phyloP scores from a whole-genome alignment of 306 rosid species.

The Glycyrrhiza uralensis region DNA sequence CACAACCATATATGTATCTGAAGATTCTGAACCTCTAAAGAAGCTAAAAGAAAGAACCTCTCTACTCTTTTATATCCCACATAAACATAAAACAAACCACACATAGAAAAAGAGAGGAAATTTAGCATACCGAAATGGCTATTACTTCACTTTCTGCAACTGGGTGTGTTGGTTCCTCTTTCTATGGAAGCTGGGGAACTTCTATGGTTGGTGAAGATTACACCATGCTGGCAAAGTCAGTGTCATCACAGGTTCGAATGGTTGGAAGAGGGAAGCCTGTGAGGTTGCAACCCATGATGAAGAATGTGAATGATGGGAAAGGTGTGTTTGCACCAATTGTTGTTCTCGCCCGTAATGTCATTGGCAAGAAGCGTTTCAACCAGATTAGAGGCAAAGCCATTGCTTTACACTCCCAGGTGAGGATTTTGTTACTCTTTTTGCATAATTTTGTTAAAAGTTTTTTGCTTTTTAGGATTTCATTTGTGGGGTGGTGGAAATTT shows the following conservation, averaged over 20 bases:
- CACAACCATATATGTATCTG: background rate
- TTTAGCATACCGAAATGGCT: constrained; percentile 50
- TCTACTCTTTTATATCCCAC: background rate
- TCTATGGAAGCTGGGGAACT: constrained; percentile 78
- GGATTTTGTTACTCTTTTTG: background rate
- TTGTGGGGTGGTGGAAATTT: constrained; percentile 7
- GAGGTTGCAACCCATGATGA: constrained; percentile 80
- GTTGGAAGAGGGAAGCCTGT: constrained; percentile 44
- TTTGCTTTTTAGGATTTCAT: background rate
- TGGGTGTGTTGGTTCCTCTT: constrained; percentile 58
- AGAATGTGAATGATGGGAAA: constrained; percentile 93
- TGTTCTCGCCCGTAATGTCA: constrained; percentile 57
- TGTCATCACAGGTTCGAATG: constrained; percentile 49
- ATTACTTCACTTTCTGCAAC: constrained; percentile 60
- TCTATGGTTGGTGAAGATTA: constrained; percentile 74
- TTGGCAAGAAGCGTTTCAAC: constrained; percentile 93
- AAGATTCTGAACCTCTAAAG: constrained; percentile 14
- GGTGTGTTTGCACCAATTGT: constrained; percentile 92
- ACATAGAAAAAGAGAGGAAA: background rate
- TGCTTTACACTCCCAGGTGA: constrained; percentile 96
- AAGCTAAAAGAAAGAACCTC: background rate
- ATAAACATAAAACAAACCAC: background rate
- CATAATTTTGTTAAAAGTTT: background rate
- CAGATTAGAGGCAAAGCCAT: constrained; percentile 96
- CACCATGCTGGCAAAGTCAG: constrained; percentile 41